Conservation (phyloP, 768 basidiomycete species). For the Cystobasidium tubakii region DNA sequence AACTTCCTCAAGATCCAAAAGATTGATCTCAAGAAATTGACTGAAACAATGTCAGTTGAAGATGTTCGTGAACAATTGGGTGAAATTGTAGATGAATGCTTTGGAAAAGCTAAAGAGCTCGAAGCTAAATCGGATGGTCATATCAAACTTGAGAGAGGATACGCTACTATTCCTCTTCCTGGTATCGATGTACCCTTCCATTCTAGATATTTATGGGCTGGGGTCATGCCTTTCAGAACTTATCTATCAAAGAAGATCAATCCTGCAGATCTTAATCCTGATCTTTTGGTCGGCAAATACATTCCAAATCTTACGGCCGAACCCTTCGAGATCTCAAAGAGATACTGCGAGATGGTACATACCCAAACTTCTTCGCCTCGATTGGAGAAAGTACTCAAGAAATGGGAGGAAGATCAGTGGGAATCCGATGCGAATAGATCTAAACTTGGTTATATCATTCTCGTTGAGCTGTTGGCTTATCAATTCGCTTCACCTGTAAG, state of each 20-base stretch:
- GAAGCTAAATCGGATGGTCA: slow-evolving; percentile 72
- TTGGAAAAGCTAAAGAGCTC: slow-evolving; percentile 67
- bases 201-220: slow-evolving; percentile 94
- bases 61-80: slow-evolving; percentile 93
- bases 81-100: slow-evolving; percentile 81
- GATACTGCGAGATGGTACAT: slow-evolving; percentile 90
- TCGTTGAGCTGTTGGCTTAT: slow-evolving; percentile 93
- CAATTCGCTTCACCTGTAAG: slow-evolving; percentile 97
- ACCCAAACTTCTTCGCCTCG: slow-evolving; percentile 93
- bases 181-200: slow-evolving; percentile 93
- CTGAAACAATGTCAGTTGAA: slow-evolving; percentile 78
- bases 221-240: slow-evolving; percentile 44
- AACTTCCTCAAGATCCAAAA: slow-evolving; percentile 96
- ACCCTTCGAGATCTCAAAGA: slow-evolving; percentile 73
- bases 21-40: slow-evolving; percentile 63
- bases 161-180: slow-evolving; percentile 78
- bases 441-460: slow-evolving; percentile 87
- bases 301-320: slow-evolving; percentile 92
- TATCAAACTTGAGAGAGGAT: slow-evolving; percentile 92
- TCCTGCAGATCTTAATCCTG: slow-evolving; percentile 79
- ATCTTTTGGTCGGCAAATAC: slow-evolving; percentile 88
- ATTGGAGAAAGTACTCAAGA: slow-evolving; percentile 86
- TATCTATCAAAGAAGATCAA: slow-evolving; percentile 97
- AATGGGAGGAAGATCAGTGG: slow-evolving; percentile 91
- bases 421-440: slow-evolving; percentile 72